Percentiles rank a stretch among this genome's conserved stretches.
phyloP scores from a whole-genome alignment of 192 early-diverging fungal species.

The Chytriomyces hyalinus region DNA sequence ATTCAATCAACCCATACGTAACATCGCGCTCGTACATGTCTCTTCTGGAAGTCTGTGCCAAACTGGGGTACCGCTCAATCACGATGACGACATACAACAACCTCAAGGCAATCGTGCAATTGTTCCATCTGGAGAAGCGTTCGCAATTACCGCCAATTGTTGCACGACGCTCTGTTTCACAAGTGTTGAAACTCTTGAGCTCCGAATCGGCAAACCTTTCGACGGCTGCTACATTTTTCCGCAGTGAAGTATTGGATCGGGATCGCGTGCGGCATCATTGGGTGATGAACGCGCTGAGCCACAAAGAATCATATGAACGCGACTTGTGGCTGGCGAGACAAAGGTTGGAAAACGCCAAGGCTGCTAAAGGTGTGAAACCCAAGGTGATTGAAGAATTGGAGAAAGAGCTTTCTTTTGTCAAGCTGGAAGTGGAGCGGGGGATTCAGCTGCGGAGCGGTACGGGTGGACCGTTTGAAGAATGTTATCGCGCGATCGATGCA shows the following conservation, averaged over 20 bases:
- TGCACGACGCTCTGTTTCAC: background rate
- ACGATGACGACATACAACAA: background rate
- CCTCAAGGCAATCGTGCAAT: background rate
- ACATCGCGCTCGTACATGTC: background rate
- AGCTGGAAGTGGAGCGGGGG: background rate
- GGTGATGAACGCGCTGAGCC: background rate
- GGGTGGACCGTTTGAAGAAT: background rate
- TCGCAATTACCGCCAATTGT: background rate
- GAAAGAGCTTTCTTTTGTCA: too few relatives aligned
- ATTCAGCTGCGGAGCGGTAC: background rate
- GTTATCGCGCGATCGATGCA: slow-evolving; percentile 2
- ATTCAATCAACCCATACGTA: background rate
- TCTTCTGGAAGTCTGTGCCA: background rate
- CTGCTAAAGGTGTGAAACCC: background rate
- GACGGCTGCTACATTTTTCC: slow-evolving; percentile 13
- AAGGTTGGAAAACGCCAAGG: background rate
- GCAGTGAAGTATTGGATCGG: background rate
- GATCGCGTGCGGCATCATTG: background rate
- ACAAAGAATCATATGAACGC: background rate
- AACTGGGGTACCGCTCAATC: background rate
- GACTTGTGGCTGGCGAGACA: background rate
- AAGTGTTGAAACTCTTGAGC: too few relatives aligned
- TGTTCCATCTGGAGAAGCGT: background rate
- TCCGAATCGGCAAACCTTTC: background rate
- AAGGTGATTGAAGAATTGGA: background rate